A percentile compares a stretch with the other conserved stretches of the same genome.
Conservation (phyloP, 331 rosid genomes). For the Pyracantha coccinea region DNA sequence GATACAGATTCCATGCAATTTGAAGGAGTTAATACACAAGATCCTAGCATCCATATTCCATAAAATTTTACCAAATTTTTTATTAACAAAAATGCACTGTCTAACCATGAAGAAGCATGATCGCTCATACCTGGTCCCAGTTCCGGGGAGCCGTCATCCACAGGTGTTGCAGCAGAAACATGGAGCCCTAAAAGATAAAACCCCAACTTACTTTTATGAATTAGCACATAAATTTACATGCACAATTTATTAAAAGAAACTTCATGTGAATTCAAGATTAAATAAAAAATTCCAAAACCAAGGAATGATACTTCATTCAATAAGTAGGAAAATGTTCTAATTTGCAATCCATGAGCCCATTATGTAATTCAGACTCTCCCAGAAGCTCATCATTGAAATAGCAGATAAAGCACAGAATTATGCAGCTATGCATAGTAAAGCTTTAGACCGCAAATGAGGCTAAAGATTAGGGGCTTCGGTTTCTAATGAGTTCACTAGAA, state of each 20-base stretch:
- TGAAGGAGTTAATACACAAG: background rate
- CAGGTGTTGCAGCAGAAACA: slow-evolving; percentile 5
- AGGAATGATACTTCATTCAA: background rate
- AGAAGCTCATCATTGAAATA: background rate
- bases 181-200: slow-evolving; percentile 11
- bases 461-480: no score
- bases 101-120: background rate
- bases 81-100: background rate
- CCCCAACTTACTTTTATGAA: background rate
- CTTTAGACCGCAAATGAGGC: background rate
- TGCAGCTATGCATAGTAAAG: background rate
- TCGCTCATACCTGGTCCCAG: slow-evolving; percentile 2
- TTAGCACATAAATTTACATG: background rate
- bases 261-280: background rate
- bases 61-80: background rate
- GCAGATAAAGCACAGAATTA: background rate
- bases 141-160: background rate
- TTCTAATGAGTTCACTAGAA: no score
- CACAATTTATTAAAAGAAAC: background rate
- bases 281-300: background rate
- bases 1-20: background rate
- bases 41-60: background rate
- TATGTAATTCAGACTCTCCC: background rate
- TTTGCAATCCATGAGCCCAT: background rate
- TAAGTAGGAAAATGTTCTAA: background rate